Conservation (phyloP, 495 filamentous ascomycete species). For the Penicillium arizonense region DNA sequence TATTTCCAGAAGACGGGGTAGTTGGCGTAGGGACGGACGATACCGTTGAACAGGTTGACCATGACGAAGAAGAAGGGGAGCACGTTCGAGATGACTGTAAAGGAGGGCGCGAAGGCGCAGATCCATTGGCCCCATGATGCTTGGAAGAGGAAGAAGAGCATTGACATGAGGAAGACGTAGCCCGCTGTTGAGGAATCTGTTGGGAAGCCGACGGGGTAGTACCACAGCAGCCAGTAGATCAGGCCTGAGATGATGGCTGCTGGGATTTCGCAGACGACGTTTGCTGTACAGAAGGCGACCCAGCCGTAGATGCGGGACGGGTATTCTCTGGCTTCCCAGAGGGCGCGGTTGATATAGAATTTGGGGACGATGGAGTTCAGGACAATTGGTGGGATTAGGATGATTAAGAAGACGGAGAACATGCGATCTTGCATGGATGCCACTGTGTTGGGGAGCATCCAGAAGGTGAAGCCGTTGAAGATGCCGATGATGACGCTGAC, state of each 20-base stretch:
- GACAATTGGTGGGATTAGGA: constrained; percentile 70
- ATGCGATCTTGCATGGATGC: constrained; percentile 77
- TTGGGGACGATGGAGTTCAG: constrained; percentile 80
- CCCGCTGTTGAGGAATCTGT: constrained; percentile 62
- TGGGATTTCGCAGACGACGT: constrained; percentile 75
- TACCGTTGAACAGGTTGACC: constrained; percentile 75
- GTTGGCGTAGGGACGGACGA: constrained; percentile 60
- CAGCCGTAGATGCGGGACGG: constrained; percentile 79
- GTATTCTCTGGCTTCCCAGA: constrained; percentile 76
- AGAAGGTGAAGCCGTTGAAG: constrained; percentile 88
- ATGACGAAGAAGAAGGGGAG: constrained; percentile 67
- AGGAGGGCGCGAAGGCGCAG: constrained; percentile 73
- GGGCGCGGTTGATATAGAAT: constrained; percentile 72
- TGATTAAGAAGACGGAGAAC: constrained; percentile 74
- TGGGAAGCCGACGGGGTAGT: constrained; percentile 72
- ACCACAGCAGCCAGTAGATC: constrained; percentile 78
- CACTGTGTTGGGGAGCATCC: constrained; percentile 62
- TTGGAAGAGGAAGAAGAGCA: constrained; percentile 80
- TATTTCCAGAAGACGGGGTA: constrained; percentile 84
- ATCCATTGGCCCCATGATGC: constrained; percentile 83
- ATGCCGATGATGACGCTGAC: constrained; percentile 65
- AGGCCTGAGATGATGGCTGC: constrained; percentile 59
- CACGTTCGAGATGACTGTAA: constrained; percentile 77
- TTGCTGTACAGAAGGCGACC: constrained; percentile 77
- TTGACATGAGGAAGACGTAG: constrained; percentile 80